A percentile compares a stretch with the other conserved stretches of the same genome.
These are phyloP conservation scores for Pyrenochaeta sp. DNA, from an alignment of 2,329 filamentous ascomycete species.

Conservation along the genomic window DNA sequence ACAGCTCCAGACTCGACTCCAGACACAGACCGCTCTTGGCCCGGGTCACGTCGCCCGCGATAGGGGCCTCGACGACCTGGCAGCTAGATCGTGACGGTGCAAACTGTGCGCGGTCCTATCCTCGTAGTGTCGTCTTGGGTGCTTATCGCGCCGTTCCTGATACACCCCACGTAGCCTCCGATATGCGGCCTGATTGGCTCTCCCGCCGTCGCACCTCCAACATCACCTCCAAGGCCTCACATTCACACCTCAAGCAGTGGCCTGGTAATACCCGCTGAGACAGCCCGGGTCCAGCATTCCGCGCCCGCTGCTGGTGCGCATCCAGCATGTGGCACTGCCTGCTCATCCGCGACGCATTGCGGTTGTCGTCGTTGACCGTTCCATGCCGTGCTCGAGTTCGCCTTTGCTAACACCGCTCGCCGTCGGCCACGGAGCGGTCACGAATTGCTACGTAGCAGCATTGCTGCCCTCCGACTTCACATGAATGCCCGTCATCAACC, in stretches of 20 bases:
- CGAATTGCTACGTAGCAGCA: slow-evolving; percentile 22
- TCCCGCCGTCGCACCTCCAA: slow-evolving; percentile 11
- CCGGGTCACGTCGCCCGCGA: background rate
- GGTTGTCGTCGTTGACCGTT: no score
- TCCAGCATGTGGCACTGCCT: slow-evolving; percentile 13
- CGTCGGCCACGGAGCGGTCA: slow-evolving; percentile 33
- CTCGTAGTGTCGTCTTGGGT: no score
- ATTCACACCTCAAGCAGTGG: slow-evolving; percentile 7
- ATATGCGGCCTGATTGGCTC: slow-evolving; percentile 23
- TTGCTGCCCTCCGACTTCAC: slow-evolving; percentile 7
- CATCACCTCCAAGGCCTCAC: slow-evolving; percentile 13
- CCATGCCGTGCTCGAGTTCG: slow-evolving; percentile 7
- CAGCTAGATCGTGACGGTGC: no score
- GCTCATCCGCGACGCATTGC: slow-evolving; percentile 12
- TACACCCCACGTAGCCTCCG: slow-evolving; percentile 28
- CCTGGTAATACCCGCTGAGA: slow-evolving; percentile 14
- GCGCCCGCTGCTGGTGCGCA: slow-evolving; percentile 2
- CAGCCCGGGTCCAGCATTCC: slow-evolving; percentile 6
- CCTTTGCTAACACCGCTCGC: slow-evolving; percentile 13
- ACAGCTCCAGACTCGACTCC: slow-evolving; percentile 6
- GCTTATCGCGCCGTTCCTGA: slow-evolving; percentile 33
- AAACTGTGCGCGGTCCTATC: no score
- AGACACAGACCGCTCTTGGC: background rate
- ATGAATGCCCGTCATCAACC: slow-evolving; percentile 10
- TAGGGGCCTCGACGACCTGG: no score